Conservation (phyloP, 2,329 filamentous ascomycete genomes). For the Chaetomium globosum region DNA sequence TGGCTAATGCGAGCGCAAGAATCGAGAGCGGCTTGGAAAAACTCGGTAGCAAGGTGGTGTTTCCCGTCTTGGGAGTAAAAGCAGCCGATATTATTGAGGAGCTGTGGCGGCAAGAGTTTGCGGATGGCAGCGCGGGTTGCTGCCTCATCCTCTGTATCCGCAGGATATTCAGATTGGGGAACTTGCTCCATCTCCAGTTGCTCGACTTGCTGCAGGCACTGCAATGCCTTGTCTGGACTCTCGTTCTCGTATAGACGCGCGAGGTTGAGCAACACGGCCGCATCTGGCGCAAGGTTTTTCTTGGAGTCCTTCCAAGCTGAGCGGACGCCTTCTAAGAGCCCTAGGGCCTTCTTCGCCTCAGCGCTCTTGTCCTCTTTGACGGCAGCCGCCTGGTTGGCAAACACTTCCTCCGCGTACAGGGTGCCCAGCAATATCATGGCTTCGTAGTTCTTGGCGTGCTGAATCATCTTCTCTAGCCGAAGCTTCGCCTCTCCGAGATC, state of each 20-base stretch:
- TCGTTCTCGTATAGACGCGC: slow-evolving; percentile 87
- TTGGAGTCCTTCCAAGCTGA: slow-evolving; percentile 91
- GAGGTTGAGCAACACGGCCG: slow-evolving; percentile 86
- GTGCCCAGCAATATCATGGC: slow-evolving; percentile 91
- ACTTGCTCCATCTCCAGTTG: slow-evolving; percentile 83
- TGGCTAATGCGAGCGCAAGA: slow-evolving; percentile 84
- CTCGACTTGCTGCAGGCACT: slow-evolving; percentile 90
- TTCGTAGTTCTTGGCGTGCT: slow-evolving; percentile 79
- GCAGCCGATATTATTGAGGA: slow-evolving; percentile 96
- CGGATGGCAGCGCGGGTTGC: slow-evolving; percentile 65
- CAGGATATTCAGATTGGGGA: slow-evolving; percentile 67
- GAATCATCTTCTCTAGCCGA: slow-evolving; percentile 89
- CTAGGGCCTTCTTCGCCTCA: slow-evolving; percentile 84
- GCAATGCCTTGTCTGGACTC: slow-evolving; percentile 84
- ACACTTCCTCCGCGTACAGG: slow-evolving; percentile 92
- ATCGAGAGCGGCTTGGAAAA: slow-evolving; percentile 89
- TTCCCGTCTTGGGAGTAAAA: slow-evolving; percentile 91
- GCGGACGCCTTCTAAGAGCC: slow-evolving; percentile 80
- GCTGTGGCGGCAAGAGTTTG: slow-evolving; percentile 80
- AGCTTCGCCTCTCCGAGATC: slow-evolving; percentile 92
- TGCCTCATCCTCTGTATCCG: slow-evolving; percentile 61
- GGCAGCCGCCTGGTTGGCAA: slow-evolving; percentile 70
- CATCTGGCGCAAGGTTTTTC: slow-evolving; percentile 77
- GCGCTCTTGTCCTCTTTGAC: slow-evolving; percentile 83
- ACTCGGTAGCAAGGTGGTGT: slow-evolving; percentile 74